Conservation (phyloP, 805 yeast genomes). For the Saccharomycopsis synnaedendra region DNA sequence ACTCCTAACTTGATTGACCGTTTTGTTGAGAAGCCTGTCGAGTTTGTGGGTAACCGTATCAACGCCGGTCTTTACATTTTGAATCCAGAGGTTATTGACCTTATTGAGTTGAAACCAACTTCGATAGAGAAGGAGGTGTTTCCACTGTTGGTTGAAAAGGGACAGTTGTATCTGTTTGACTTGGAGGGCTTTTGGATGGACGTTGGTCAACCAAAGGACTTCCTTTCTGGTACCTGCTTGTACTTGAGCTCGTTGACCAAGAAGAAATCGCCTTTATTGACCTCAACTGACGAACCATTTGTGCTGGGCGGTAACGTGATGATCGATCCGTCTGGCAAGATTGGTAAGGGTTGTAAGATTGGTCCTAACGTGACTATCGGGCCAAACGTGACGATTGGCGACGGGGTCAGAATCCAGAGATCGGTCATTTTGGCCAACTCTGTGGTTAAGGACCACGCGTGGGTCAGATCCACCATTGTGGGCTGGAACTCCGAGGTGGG, state of each 20-base stretch:
- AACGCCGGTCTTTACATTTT: slow-evolving; percentile 98
- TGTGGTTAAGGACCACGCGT: slow-evolving; percentile 90
- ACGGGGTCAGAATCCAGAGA: slow-evolving; percentile 97
- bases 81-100: slow-evolving; percentile 94
- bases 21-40: slow-evolving; percentile 98
- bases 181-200: slow-evolving; percentile 99
- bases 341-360: slow-evolving; percentile 84
- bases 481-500: slow-evolving; percentile 99
- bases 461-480: slow-evolving; percentile 94
- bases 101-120: slow-evolving; percentile 96
- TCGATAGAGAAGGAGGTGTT: slow-evolving; percentile 99
- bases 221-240: slow-evolving; percentile 88
- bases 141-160: slow-evolving; percentile 89
- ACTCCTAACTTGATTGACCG: slow-evolving; percentile 94
- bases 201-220: slow-evolving; percentile 99
- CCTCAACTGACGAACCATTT: slow-evolving; percentile 48
- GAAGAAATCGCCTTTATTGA: slow-evolving; percentile 62
- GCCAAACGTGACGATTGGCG: slow-evolving; percentile 91
- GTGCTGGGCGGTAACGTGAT: slow-evolving; percentile 88
- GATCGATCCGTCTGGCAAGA: slow-evolving; percentile 90
- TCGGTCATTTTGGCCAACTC: slow-evolving; percentile 89
- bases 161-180: slow-evolving; percentile 86
- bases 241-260: slow-evolving; percentile 80
- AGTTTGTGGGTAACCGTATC: slow-evolving; percentile 98
- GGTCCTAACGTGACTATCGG: slow-evolving; percentile 98